A percentile compares a stretch with the other conserved stretches of the same genome.
These are phyloP conservation scores for Lyophyllum semitale DNA, from an alignment of 768 basidiomycete genomes.

Conservation along the genomic window DNA sequence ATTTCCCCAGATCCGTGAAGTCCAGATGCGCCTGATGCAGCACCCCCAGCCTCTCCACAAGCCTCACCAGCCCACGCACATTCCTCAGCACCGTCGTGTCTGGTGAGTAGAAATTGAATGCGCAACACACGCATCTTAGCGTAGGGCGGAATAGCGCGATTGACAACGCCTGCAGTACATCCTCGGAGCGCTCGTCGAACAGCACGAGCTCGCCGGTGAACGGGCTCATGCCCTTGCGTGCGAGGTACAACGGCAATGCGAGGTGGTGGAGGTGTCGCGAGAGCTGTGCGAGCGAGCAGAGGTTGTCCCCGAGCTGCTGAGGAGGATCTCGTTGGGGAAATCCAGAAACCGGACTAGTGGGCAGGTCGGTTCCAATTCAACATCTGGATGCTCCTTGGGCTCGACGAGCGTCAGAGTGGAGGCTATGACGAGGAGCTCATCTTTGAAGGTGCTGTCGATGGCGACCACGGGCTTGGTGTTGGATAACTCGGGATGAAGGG, in stretches of 20 bases:
- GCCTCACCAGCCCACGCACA: conserved; percentile 1
- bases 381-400: neutral
- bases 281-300: conserved; percentile 21
- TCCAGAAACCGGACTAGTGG: conserved; percentile 11
- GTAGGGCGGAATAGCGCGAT: conserved; percentile 20
- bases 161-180: conserved; percentile 16
- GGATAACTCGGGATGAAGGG: neutral
- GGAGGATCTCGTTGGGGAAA: conserved; percentile 33
- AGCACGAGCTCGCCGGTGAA: conserved; percentile 20
- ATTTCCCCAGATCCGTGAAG: neutral
- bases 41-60: neutral
- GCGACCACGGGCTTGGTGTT: neutral
- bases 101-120: conserved; percentile 13
- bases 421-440: conserved; percentile 1
- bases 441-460: conserved; percentile 3
- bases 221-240: conserved; percentile 19
- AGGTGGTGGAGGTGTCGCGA: conserved; percentile 27
- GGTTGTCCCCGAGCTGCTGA: conserved; percentile 21
- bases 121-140: conserved; percentile 14
- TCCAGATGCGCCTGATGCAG: conserved; percentile 12
- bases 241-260: conserved; percentile 26
- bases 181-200: conserved; percentile 18
- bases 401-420: neutral
- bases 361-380: neutral
- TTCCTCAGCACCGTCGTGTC: neutral